These are phyloP conservation scores for Euphorbia celastroides DNA, from an alignment of 441 rosid species.

Conservation along the genomic window DNA sequence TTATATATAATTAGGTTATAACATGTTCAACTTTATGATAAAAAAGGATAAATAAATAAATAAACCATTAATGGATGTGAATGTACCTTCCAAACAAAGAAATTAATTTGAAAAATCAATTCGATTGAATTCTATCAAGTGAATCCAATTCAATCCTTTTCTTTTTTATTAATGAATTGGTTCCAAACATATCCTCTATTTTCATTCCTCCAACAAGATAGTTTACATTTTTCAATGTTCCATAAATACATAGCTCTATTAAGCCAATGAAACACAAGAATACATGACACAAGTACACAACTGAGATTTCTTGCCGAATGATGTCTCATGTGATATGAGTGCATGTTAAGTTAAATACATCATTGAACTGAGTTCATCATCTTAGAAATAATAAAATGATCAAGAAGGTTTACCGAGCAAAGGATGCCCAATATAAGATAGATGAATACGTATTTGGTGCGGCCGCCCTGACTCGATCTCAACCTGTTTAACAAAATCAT, in stretches of 20 bases:
- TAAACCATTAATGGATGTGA: no score
- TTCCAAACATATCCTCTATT: no score
- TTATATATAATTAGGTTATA: no score
- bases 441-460: slow-evolving; percentile 93
- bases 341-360: not conserved
- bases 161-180: no score
- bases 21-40: no score
- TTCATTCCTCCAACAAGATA: no score
- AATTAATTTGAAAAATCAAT: no score
- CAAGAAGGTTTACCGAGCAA: slow-evolving; percentile 49
- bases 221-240: no score
- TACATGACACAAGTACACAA: not conserved
- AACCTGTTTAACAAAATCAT: slow-evolving; percentile 41
- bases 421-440: slow-evolving; percentile 82
- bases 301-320: not conserved
- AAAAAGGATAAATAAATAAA: no score
- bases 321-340: not conserved
- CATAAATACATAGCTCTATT: not conserved
- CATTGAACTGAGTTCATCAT: not conserved
- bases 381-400: not conserved
- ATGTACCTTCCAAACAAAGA: no score
- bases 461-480: slow-evolving; percentile 90
- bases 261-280: not conserved
- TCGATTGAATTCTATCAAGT: no score
- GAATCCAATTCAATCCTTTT: no score